Percentiles rank a stretch among this genome's conserved stretches.
phyloP scores from a whole-genome alignment of 805 yeast genomes.

The Candida sakaeoensis region DNA sequence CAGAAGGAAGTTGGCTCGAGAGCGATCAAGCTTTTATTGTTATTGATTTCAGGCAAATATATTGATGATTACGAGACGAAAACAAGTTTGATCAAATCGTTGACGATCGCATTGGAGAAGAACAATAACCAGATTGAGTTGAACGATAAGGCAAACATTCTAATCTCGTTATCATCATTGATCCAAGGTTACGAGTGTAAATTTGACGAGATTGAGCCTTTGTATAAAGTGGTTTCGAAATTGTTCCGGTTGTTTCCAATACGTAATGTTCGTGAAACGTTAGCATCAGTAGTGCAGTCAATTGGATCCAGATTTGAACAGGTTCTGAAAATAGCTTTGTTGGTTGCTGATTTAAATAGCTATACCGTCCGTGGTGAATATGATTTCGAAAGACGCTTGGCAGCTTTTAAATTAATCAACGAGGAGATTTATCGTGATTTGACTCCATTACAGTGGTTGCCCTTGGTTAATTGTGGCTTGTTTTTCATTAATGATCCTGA shows the following conservation, averaged over 20 bases:
- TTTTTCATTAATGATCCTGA: slow-evolving; percentile 72
- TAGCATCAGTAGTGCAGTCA: slow-evolving; percentile 56
- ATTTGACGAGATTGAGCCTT: slow-evolving; percentile 45
- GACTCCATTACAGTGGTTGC: slow-evolving; percentile 68
- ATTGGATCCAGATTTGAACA: slow-evolving; percentile 54
- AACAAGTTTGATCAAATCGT: slow-evolving; percentile 49
- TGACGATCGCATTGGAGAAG: slow-evolving; percentile 58
- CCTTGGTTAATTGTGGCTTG: slow-evolving; percentile 64
- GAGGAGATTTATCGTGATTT: slow-evolving; percentile 47
- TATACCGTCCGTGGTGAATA: slow-evolving; percentile 66
- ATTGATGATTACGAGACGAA: slow-evolving; percentile 55
- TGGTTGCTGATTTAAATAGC: slow-evolving; percentile 69
- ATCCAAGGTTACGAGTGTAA: slow-evolving; percentile 51
- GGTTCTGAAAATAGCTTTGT: slow-evolving; percentile 38
- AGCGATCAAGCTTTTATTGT: slow-evolving; percentile 48
- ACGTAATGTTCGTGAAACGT: slow-evolving; percentile 54
- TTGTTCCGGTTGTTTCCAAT: slow-evolving; percentile 60
- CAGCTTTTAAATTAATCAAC: slow-evolving; percentile 62
- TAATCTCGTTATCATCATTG: slow-evolving; percentile 54
- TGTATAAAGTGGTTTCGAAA: slow-evolving; percentile 51
- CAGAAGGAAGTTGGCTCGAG: slow-evolving; percentile 47
- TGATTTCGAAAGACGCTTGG: slow-evolving; percentile 73
- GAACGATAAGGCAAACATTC: slow-evolving; percentile 51
- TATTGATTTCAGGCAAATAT: slow-evolving; percentile 55
- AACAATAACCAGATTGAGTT: slow-evolving; percentile 50